A percentile compares a stretch with the other conserved stretches of the same genome.
Conservation (phyloP, 495 filamentous ascomycete genomes). For the Patellaria atrata region DNA sequence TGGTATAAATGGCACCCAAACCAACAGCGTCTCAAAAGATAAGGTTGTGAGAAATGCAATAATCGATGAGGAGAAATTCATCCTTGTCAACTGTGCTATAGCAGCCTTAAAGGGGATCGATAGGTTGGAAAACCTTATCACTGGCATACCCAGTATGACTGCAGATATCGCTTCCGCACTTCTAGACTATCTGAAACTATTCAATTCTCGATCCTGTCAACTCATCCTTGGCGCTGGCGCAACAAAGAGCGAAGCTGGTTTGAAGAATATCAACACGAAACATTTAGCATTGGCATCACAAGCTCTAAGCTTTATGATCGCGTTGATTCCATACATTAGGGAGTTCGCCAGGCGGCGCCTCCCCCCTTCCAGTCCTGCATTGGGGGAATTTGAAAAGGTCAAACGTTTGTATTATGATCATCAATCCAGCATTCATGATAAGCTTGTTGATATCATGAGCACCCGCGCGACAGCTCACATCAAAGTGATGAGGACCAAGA, state of each 20-base stretch:
- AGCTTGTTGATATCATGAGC: slow-evolving; percentile 91
- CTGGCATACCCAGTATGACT: slow-evolving; percentile 76
- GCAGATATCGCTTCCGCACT: slow-evolving; percentile 62
- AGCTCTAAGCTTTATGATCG: slow-evolving; percentile 73
- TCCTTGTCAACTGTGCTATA: slow-evolving; percentile 70
- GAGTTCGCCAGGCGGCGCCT: slow-evolving; percentile 75
- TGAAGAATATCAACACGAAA: slow-evolving; percentile 93
- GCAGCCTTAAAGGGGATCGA: slow-evolving; percentile 68
- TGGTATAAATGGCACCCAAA: slow-evolving; percentile 15
- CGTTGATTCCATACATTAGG: slow-evolving; percentile 75
- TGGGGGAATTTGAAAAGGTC: slow-evolving; percentile 89
- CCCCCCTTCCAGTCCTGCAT: slow-evolving; percentile 41
- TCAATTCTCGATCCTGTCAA: slow-evolving; percentile 88
- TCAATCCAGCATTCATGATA: slow-evolving; percentile 84
- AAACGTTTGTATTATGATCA: slow-evolving; percentile 82
- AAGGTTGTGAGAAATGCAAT: slow-evolving; percentile 47
- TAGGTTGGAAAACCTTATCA: slow-evolving; percentile 65
- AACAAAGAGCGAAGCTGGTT: slow-evolving; percentile 71
- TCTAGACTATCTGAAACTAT: slow-evolving; percentile 65
- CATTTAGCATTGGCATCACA: slow-evolving; percentile 89
- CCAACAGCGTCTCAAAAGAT: slow-evolving; percentile 47
- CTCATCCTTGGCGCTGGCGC: slow-evolving; percentile 91
- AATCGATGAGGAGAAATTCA: slow-evolving; percentile 73
- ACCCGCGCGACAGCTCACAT: slow-evolving; percentile 58
- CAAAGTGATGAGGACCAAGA: slow-evolving; percentile 56